Base-by-base conservation (phyloP, 371 early-diverging fungal genomes). In the Lichtheimia ornata region DNA sequence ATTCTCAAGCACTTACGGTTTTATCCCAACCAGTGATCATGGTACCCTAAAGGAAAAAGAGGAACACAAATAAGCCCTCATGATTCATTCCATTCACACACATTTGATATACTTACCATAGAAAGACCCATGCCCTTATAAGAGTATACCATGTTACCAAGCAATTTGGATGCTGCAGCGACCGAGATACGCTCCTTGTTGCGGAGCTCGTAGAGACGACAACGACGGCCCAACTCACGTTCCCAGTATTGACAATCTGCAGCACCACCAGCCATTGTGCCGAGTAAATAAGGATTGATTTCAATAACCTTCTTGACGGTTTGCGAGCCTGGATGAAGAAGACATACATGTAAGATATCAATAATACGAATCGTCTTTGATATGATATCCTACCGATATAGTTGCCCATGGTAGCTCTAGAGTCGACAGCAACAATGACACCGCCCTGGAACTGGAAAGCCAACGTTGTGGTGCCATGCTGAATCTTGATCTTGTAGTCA, bases 231-330 rank as follows among this genome's bases (percentile, higher is more conserved):
- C 65, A 99, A 90, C 67, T 97, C 94, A 58, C 99, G 93, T 74
- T 99, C 99, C 99, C 99, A 99, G 81, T 91, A 99, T 55, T 90
- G 91, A 84, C 99, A 99, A 77, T 99, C 99, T n/a, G 99, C 99
- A 25, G 99, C 99, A 81, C 99, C 99, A 64, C 99, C 99, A 43
- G 99, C 99, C 98, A 99, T 97, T 22, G 99, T 99, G 50, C 99
- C 99, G 63, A 99, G 85, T 53, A 99, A 83, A 76, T 97, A 97
- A 45, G 97, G 97, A 78, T 99, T 99, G 71, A 99, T 98, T 77
- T 99, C 98, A 72, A 99, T 99, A 20, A 99, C 97, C 84, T 99
- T 99, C 68, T 99, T 97, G 27, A 99, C 99, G 27, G 94, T 92
- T 77, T 96, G 96, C 17, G 98, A 96, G 42, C 98, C 98, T 93